A percentile compares a stretch with the other conserved stretches of the same genome.
phyloP scores from a whole-genome alignment of 1,139 yeast species.

The Lodderomyces elongisporus region DNA sequence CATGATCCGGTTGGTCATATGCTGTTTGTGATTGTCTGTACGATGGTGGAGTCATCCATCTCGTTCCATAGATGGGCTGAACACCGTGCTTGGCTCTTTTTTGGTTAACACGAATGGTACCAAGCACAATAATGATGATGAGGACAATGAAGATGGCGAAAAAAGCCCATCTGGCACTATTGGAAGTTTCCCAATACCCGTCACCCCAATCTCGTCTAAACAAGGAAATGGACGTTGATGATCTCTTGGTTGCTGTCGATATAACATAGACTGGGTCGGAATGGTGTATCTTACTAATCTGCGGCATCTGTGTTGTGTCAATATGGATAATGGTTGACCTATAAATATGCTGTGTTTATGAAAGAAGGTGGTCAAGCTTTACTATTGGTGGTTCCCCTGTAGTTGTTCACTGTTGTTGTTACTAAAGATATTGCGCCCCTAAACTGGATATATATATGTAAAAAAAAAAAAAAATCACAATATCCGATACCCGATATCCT shows the following conservation, averaged over 20 bases:
- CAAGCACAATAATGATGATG: constrained; percentile 43
- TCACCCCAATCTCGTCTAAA: constrained; percentile 12
- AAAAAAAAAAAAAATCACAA: too few relatives aligned
- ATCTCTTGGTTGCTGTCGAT: neutral
- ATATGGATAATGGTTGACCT: too few relatives aligned
- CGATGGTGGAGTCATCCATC: constrained; percentile 92
- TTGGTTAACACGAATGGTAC: constrained; percentile 55
- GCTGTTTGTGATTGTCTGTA: constrained; percentile 69
- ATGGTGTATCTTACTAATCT: too few relatives aligned
- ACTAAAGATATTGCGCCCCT: too few relatives aligned
- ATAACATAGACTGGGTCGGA: too few relatives aligned
- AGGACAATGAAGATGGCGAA: constrained; percentile 49
- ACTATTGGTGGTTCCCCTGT: too few relatives aligned
- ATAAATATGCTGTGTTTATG: too few relatives aligned
- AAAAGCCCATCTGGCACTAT: constrained; percentile 54
- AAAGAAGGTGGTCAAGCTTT: too few relatives aligned
- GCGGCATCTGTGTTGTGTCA: too few relatives aligned
- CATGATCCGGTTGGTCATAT: constrained; percentile 38
- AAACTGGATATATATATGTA: too few relatives aligned
- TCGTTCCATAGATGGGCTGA: constrained; percentile 73
- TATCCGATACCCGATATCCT: too few relatives aligned
- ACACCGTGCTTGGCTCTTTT: constrained; percentile 57
- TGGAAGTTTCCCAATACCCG: constrained; percentile 18
- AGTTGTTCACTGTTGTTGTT: too few relatives aligned
- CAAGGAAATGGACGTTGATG: neutral